These are phyloP conservation scores for Mytilinidion resinicola DNA, from an alignment of 495 filamentous ascomycete species.

Conservation along the genomic window DNA sequence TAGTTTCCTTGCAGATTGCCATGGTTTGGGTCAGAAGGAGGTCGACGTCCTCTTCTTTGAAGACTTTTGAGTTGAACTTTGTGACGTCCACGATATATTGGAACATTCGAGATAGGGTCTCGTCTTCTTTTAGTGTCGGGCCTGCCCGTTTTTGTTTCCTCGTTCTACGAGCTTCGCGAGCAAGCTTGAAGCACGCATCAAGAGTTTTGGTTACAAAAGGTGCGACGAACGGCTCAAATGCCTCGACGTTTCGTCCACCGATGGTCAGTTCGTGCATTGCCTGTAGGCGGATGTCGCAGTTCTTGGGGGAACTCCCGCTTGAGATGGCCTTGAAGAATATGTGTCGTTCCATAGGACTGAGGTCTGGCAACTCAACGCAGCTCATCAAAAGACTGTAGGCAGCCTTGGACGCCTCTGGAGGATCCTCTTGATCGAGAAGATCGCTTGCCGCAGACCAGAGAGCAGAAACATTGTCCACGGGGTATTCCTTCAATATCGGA, in stretches of 20 bases:
- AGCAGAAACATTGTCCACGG: constrained; percentile 38
- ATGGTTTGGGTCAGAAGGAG: constrained; percentile 61
- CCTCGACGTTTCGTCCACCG: constrained; percentile 54
- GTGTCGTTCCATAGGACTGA: constrained; percentile 57
- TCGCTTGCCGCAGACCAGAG: constrained; percentile 63
- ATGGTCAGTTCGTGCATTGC: constrained; percentile 58
- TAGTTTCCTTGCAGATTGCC: constrained; percentile 69
- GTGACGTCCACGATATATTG: constrained; percentile 70
- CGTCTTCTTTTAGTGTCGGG: constrained; percentile 55
- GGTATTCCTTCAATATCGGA: constrained; percentile 20
- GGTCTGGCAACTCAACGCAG: constrained; percentile 54
- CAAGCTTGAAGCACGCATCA: constrained; percentile 48
- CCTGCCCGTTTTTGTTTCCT: constrained; percentile 31
- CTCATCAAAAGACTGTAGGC: constrained; percentile 59
- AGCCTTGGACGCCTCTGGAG: constrained; percentile 46
- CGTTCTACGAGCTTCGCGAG: constrained; percentile 29
- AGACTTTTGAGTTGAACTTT: constrained; percentile 74
- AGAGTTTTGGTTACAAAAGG: constrained; percentile 55
- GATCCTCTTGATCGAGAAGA: constrained; percentile 51
- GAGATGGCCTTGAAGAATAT: constrained; percentile 59
- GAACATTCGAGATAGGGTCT: constrained; percentile 62
- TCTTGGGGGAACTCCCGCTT: constrained; percentile 44
- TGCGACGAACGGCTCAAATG: constrained; percentile 58
- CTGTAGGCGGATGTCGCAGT: constrained; percentile 58
- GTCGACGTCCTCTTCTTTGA: constrained; percentile 60